These are phyloP conservation scores for Xylaria sp. DNA, from an alignment of 495 filamentous ascomycete species.

Conservation along the genomic window DNA sequence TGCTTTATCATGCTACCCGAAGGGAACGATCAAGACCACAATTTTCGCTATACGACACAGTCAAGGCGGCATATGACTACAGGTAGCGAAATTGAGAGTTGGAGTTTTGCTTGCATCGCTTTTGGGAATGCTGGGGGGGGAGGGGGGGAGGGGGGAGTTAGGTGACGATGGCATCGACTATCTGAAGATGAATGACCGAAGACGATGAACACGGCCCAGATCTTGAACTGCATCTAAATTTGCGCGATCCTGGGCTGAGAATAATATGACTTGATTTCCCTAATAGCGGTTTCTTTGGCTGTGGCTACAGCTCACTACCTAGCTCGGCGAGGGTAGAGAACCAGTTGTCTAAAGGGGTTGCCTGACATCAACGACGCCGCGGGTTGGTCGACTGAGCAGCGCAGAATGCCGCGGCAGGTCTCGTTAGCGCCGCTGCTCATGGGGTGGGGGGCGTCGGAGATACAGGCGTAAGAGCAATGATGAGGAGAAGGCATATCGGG, in stretches of 20 bases:
- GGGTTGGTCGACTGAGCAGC: slow-evolving; percentile 17
- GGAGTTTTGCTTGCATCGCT: neutral
- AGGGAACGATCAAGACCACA: neutral
- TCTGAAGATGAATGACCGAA: slow-evolving; percentile 5
- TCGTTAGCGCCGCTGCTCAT: neutral
- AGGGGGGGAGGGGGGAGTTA: neutral
- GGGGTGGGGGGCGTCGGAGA: slow-evolving; percentile 10
- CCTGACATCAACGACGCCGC: slow-evolving; percentile 12
- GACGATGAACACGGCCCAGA: slow-evolving; percentile 9
- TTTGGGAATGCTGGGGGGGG: no score
- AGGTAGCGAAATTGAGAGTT: neutral
- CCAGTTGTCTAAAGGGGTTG: neutral
- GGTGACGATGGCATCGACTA: neutral
- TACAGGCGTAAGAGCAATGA: neutral
- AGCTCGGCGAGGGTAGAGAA: neutral
- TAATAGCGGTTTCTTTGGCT: slow-evolving; percentile 13
- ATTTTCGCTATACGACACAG: neutral
- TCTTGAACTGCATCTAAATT: neutral
- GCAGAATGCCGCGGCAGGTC: slow-evolving; percentile 8
- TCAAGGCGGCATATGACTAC: neutral
- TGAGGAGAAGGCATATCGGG: neutral
- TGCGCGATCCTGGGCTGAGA: slow-evolving; percentile 2
- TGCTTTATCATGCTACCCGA: slow-evolving; percentile 13
- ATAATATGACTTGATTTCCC: slow-evolving; percentile 17
- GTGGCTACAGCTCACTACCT: slow-evolving; percentile 10